Evolutionary conservation across 2,329 filamentous ascomycete genomes (phyloP).

Genomic region (Dothistroma pini): DNA sequence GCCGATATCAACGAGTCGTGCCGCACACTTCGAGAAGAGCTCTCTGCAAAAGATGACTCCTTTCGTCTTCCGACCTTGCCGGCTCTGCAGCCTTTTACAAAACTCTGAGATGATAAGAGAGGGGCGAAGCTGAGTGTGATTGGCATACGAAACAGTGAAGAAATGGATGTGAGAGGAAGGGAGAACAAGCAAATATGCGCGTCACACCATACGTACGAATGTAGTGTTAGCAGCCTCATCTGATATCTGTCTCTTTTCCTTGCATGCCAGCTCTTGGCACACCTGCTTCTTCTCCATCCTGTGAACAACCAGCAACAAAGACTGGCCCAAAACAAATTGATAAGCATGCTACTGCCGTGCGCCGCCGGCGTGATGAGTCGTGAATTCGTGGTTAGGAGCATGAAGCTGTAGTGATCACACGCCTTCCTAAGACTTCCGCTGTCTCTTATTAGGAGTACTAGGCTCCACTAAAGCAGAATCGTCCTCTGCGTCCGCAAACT

Average conservation of each 20-base stretch:
- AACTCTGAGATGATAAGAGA: too few species aligned
- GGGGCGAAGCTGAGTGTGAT: too few species aligned
- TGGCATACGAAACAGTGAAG: not conserved
- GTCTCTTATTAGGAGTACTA: constrained; percentile 27
- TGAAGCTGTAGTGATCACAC: not conserved
- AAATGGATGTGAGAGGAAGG: not conserved
- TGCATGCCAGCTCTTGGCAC: not conserved
- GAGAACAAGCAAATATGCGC: not conserved
- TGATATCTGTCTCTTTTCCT: not conserved
- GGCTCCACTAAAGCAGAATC: constrained; percentile 16
- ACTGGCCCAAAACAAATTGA: not conserved
- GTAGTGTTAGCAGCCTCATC: not conserved
- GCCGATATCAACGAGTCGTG: too few species aligned
- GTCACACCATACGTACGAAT: not conserved
- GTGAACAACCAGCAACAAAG: not conserved
- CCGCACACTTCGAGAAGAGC: too few species aligned
- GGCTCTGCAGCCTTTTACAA: too few species aligned
- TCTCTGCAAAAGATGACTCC: too few species aligned
- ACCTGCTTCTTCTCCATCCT: not conserved
- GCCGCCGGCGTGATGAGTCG: not conserved
- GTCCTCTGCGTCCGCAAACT: constrained; percentile 5
- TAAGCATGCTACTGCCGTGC: not conserved
- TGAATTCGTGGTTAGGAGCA: not conserved
- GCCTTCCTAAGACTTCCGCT: constrained; percentile 6
- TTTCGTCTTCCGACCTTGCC: too few species aligned